Percentiles rank a stretch among this genome's conserved stretches.
Evolutionary conservation across 2,329 filamentous ascomycete genomes (phyloP).

Genomic region (Nemania sp.): DNA sequence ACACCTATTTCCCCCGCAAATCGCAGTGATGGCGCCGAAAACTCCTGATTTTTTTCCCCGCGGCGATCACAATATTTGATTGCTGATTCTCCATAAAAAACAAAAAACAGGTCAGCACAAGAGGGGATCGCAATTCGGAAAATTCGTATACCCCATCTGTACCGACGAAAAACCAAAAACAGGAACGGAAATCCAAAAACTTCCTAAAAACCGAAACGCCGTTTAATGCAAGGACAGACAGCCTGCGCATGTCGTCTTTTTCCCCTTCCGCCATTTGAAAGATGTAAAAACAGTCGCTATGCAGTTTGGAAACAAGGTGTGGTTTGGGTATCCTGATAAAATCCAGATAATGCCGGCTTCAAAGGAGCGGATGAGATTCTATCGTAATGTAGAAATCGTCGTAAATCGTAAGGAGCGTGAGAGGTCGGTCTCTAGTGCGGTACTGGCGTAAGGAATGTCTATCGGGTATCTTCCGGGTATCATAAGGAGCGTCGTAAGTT

Average conservation of each 20-base stretch:
- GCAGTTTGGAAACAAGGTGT: constrained; percentile 54
- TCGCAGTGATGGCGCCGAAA: constrained; percentile 24
- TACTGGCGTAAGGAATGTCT: constrained; percentile 50
- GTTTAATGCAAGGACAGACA: constrained; percentile 41
- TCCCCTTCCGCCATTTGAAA: constrained; percentile 36
- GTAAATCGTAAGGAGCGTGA: constrained; percentile 43
- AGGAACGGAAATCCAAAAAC: no score
- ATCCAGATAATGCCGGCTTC: constrained; percentile 41
- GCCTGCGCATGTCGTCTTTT: constrained; percentile 37
- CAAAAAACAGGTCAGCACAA: background rate
- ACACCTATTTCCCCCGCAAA: constrained; percentile 1
- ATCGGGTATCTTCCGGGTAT: constrained; percentile 48
- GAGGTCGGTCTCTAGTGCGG: constrained; percentile 40
- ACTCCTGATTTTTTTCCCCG: constrained; percentile 31
- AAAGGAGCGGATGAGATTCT: constrained; percentile 46
- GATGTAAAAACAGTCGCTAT: constrained; percentile 58
- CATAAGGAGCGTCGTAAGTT: constrained; percentile 46
- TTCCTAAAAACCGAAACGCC: constrained; percentile 36
- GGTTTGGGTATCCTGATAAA: constrained; percentile 41
- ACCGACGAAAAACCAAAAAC: constrained; percentile 22
- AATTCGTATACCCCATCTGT: background rate
- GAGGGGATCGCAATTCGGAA: background rate
- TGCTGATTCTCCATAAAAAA: constrained; percentile 12
- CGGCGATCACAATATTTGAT: constrained; percentile 18
- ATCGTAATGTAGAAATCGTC: constrained; percentile 44